Conservation (phyloP, 352 stramenopile species). For the Hyaloperonospora brassicae region DNA sequence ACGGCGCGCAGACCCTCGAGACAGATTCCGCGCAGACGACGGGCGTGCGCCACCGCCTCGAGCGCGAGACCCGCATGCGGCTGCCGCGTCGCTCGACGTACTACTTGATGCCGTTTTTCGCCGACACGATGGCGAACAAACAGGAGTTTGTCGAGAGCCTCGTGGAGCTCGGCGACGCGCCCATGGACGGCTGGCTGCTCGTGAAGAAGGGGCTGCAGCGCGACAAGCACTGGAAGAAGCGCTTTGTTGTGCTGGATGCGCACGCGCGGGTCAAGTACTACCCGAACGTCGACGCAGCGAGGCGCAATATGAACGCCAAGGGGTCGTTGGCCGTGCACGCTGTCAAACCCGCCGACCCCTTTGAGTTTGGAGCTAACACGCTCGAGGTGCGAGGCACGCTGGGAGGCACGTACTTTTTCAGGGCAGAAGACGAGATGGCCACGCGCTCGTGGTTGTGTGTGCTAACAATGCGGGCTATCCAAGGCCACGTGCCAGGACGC, state of each 20-base stretch:
- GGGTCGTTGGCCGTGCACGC: conserved; percentile 65
- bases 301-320: conserved; percentile 73
- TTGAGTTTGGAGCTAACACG: conserved; percentile 69
- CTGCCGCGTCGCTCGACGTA: conserved; percentile 61
- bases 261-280: conserved; percentile 77
- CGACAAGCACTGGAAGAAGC: conserved; percentile 80
- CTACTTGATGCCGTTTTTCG: conserved; percentile 73
- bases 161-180: conserved; percentile 55
- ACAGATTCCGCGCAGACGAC: too few relatives aligned
- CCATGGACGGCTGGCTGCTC: conserved; percentile 66
- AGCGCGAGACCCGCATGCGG: conserved; percentile 46
- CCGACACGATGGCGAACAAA: conserved; percentile 64
- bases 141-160: conserved; percentile 66
- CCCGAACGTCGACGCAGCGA: conserved; percentile 65
- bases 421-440: conserved; percentile 66
- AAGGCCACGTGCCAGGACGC: conserved; percentile 52
- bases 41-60: conserved; percentile 56
- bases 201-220: conserved; percentile 69
- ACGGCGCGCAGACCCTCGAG: conserved; percentile 13
- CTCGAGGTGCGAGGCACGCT: conserved; percentile 68
- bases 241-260: conserved; percentile 64
- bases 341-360: conserved; percentile 61
- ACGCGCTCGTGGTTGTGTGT: conserved; percentile 75
- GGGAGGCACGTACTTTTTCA: conserved; percentile 77
- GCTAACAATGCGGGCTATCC: conserved; percentile 74